phyloP scores from a whole-genome alignment of 352 stramenopile species.

The Phytophthora syringae region DNA sequence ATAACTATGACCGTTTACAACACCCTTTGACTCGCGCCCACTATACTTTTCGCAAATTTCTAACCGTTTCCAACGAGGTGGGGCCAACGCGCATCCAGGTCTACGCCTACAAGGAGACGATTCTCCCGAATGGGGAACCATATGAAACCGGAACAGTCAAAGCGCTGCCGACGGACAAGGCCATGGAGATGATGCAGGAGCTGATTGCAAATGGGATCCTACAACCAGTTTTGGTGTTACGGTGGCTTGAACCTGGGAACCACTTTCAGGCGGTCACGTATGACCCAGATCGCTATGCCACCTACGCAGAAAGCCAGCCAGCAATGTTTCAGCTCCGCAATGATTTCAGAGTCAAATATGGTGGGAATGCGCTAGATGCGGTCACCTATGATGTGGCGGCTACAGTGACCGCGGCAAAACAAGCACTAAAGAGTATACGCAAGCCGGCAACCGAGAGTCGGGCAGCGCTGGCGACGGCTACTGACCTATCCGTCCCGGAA shows the following conservation, averaged over 20 bases:
- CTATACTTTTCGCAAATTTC: too few relatives aligned
- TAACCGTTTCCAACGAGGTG: too few relatives aligned
- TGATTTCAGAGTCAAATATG: background rate
- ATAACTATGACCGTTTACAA: too few relatives aligned
- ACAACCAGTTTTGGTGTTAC: background rate
- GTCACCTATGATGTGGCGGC: background rate
- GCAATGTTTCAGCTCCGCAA: background rate
- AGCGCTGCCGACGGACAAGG: background rate
- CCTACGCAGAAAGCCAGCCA: background rate
- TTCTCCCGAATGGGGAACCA: background rate
- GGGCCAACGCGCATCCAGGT: background rate
- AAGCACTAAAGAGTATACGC: too few relatives aligned
- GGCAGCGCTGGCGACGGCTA: too few relatives aligned
- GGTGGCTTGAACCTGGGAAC: background rate
- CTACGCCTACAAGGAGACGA: background rate
- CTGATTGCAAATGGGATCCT: background rate
- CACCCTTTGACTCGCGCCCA: too few relatives aligned
- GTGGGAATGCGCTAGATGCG: background rate
- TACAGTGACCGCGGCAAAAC: background rate
- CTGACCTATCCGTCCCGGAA: too few relatives aligned
- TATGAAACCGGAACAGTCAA: background rate
- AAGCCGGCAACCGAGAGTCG: too few relatives aligned
- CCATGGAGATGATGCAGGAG: background rate
- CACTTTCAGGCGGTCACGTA: background rate
- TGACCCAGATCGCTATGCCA: background rate